Evolutionary conservation across 2,329 filamentous ascomycete species (phyloP).

Genomic region (Beauveria scarabaeidicola): DNA sequence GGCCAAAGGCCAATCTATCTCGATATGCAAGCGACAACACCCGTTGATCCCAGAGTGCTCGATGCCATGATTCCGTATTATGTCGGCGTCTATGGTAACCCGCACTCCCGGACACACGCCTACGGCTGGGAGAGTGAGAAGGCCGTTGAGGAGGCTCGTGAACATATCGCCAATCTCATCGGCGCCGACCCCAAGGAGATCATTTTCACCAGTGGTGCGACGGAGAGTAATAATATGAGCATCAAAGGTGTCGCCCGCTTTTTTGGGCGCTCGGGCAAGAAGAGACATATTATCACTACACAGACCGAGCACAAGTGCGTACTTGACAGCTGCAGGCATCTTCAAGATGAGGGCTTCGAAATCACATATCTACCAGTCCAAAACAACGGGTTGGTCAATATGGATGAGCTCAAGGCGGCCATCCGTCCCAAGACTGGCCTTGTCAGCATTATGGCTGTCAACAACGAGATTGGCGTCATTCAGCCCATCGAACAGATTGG

Average conservation of each 20-base stretch:
- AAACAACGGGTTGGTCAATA: constrained; percentile 72
- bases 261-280: constrained; percentile 87
- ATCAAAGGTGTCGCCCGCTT: constrained; percentile 97
- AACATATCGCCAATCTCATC: constrained; percentile 76
- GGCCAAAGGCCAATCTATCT: constrained; percentile 92
- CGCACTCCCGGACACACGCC: constrained; percentile 92
- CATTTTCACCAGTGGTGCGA: constrained; percentile 96
- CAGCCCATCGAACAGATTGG: constrained; percentile 93
- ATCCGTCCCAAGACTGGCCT: constrained; percentile 86
- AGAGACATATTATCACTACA: constrained; percentile 95
- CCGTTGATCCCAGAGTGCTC: constrained; percentile 85
- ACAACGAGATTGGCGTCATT: constrained; percentile 99
- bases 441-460: constrained; percentile 97
- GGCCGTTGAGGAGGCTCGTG: constrained; percentile 78
- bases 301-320: constrained; percentile 99
- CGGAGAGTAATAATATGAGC: constrained; percentile 99
- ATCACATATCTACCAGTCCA: constrained; percentile 94
- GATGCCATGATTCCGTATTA: constrained; percentile 96
- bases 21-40: constrained; percentile 96
- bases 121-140: constrained; percentile 99
- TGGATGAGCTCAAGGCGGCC: constrained; percentile 77
- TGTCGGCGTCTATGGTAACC: constrained; percentile 90
- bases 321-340: constrained; percentile 89
- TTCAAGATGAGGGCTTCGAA: constrained; percentile 94
- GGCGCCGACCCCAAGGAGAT: constrained; percentile 96